Percentiles rank a stretch among this genome's conserved stretches.
Evolutionary conservation across 2,329 filamentous ascomycete genomes (phyloP).

Genomic region (Apiospora koreana): DNA sequence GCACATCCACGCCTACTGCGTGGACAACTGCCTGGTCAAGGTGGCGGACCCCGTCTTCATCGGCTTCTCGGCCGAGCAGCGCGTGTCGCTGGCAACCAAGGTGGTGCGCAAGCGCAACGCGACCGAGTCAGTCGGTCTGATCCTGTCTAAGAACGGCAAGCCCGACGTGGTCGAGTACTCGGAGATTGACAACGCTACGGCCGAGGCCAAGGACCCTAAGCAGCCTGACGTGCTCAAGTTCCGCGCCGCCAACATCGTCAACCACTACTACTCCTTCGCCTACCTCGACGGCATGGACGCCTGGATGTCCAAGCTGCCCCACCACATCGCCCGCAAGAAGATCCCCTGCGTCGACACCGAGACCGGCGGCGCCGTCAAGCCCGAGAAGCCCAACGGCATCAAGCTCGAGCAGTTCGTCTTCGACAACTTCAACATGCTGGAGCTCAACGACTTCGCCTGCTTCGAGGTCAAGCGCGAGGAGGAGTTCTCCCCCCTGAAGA

Average conservation of each 20-base stretch:
- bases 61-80: constrained; percentile 83
- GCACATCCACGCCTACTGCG: constrained; percentile 97
- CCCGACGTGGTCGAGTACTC: constrained; percentile 99
- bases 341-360: constrained; percentile 81
- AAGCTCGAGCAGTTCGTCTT: constrained; percentile 99
- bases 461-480: constrained; percentile 97
- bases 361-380: constrained; percentile 81
- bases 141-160: constrained; percentile 91
- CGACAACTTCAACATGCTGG: constrained; percentile 90
- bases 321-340: constrained; percentile 98
- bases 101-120: constrained; percentile 98
- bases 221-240: constrained; percentile 85
- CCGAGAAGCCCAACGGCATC: constrained; percentile 94
- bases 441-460: constrained; percentile 87
- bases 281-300: constrained; percentile 90
- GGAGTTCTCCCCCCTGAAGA: constrained; percentile 98
- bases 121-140: constrained; percentile 92
- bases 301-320: constrained; percentile 84
- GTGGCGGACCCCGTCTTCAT: constrained; percentile 97
- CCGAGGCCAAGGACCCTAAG: constrained; percentile 83
- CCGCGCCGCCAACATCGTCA: constrained; percentile 98
- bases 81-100: constrained; percentile 96
- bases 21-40: constrained; percentile 98
- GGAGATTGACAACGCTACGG: constrained; percentile 87
- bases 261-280: constrained; percentile 97